Conservation (phyloP, 257 asterid species). For the Solanum neorickii region DNA sequence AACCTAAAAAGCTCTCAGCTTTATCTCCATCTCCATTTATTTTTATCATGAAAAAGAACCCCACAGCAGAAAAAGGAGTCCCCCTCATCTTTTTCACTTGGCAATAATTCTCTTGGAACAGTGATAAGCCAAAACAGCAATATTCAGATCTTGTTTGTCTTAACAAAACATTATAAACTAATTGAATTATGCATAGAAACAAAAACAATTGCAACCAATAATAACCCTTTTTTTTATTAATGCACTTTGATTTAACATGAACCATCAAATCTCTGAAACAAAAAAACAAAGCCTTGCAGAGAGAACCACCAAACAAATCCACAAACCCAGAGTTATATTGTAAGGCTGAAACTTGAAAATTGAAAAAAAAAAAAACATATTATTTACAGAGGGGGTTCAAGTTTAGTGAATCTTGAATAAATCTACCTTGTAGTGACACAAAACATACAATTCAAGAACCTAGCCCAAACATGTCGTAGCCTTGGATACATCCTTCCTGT, state of each 20-base stretch:
- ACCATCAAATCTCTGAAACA: neutral
- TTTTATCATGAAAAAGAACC: neutral
- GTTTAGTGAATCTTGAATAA: neutral
- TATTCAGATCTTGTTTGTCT: neutral
- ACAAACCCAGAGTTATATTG: neutral
- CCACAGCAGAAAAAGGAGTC: neutral
- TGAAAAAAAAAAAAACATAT: neutral
- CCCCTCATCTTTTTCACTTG: neutral
- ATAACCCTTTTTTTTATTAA: slow-evolving; percentile 1
- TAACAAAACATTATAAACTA: neutral
- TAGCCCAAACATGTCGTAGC: slow-evolving; percentile 47
- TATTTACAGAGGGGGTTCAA: neutral
- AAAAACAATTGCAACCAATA: neutral
- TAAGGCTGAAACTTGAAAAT: neutral
- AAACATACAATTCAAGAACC: slow-evolving; percentile 59
- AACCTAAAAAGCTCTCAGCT: neutral
- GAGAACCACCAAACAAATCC: neutral
- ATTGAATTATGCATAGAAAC: neutral
- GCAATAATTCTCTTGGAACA: neutral
- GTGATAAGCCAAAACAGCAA: neutral
- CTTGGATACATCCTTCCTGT: slow-evolving; percentile 53
- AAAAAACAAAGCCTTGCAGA: neutral
- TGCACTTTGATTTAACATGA: slow-evolving; percentile 8
- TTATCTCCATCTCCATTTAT: neutral
- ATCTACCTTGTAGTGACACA: slow-evolving; percentile 17